Evolutionary conservation across 208 protist genomes (phyloP).

Genomic region (Endotrypanum monterogeii): DNA sequence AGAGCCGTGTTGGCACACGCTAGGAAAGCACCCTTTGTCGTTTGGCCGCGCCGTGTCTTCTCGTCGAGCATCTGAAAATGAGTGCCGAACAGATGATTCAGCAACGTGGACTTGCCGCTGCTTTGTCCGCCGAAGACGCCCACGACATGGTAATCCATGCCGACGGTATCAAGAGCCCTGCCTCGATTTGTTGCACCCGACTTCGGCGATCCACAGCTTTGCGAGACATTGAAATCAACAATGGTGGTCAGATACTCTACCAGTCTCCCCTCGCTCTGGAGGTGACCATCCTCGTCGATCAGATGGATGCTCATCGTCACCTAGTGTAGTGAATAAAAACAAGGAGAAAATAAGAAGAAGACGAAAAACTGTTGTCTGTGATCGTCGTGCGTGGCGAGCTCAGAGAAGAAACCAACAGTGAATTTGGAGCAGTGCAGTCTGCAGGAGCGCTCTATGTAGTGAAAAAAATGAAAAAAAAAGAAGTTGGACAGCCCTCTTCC

Average conservation of each 20-base stretch:
- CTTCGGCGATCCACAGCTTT: not conserved
- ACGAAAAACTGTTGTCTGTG: not conserved
- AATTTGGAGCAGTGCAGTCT: not conserved
- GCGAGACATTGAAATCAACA: conserved; percentile 2
- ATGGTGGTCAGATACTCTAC: conserved; percentile 43
- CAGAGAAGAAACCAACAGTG: conserved; percentile 1
- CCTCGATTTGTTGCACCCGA: not conserved
- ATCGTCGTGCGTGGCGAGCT: not conserved
- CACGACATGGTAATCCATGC: conserved; percentile 88
- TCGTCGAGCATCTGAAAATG: conserved; percentile 95
- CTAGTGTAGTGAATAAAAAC: not conserved
- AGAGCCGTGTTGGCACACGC: conserved; percentile 36
- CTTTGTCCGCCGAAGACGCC: conserved; percentile 96
- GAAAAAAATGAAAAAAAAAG: conserved; percentile 27
- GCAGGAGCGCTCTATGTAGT: not conserved
- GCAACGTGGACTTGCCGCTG: conserved; percentile 97
- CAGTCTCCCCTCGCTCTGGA: conserved; percentile 56
- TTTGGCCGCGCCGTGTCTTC: conserved; percentile 86
- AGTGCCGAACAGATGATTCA: conserved; percentile 96
- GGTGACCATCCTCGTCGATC: conserved; percentile 65
- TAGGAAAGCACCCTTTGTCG: conserved; percentile 94
- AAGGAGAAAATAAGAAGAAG: conserved; percentile 1
- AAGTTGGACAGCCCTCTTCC: too few species aligned
- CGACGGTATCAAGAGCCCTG: conserved; percentile 19
- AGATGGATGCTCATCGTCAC: conserved; percentile 56